These are phyloP conservation scores for Encephalitozoon cuniculi DNA, from an alignment of 371 early-diverging fungal genomes.

Conservation along the genomic window DNA sequence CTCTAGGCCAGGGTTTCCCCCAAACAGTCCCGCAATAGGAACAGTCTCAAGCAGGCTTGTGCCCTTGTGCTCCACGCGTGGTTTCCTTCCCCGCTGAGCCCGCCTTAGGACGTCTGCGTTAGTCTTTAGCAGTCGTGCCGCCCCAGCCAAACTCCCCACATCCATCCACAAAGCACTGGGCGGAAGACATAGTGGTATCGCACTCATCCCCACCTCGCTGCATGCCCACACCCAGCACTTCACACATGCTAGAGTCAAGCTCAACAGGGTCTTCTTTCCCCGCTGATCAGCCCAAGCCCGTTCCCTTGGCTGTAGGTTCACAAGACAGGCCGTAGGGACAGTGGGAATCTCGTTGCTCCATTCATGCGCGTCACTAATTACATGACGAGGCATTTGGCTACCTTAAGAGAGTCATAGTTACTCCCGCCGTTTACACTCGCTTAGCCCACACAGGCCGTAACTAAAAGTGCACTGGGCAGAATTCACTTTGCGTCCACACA, in stretches of 20 bases:
- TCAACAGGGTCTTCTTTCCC: slow-evolving; percentile 63
- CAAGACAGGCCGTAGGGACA: slow-evolving; percentile 65
- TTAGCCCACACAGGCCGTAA: slow-evolving; percentile 66
- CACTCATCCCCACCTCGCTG: slow-evolving; percentile 38
- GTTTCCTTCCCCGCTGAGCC: slow-evolving; percentile 34
- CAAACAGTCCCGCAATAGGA: slow-evolving; percentile 61
- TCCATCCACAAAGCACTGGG: background rate
- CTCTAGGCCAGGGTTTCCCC: slow-evolving; percentile 65
- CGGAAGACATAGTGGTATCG: slow-evolving; percentile 28
- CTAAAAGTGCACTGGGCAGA: slow-evolving; percentile 68
- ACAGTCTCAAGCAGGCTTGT: slow-evolving; percentile 64
- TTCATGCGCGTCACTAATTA: slow-evolving; percentile 69
- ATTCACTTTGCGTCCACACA: slow-evolving; percentile 67
- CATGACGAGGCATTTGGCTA: slow-evolving; percentile 67
- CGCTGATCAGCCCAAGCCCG: slow-evolving; percentile 65
- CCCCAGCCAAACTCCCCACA: slow-evolving; percentile 54
- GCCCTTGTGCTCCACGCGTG: slow-evolving; percentile 60
- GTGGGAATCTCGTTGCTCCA: slow-evolving; percentile 68
- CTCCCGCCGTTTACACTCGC: slow-evolving; percentile 68
- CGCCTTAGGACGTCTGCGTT: slow-evolving; percentile 50
- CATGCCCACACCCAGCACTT: background rate
- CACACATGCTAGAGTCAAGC: slow-evolving; percentile 41
- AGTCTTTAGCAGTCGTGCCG: slow-evolving; percentile 46
- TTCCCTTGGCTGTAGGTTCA: slow-evolving; percentile 67
- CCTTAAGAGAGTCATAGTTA: slow-evolving; percentile 68